Evolutionary conservation across 2,329 filamentous ascomycete species (phyloP).

Genomic region (Daldinia eschscholtzii): DNA sequence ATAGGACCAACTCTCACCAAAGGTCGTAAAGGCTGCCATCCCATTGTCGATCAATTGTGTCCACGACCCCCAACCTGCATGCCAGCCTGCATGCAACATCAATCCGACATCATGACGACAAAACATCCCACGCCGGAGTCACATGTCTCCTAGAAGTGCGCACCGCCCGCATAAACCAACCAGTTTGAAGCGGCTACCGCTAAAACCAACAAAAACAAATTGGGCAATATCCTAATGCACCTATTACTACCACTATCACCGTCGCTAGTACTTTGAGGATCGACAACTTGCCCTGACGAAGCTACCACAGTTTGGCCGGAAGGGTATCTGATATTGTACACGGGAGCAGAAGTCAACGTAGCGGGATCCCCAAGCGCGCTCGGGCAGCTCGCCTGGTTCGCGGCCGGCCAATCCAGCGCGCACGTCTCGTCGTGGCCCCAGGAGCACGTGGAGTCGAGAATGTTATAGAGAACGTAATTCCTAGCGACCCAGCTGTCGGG

Average conservation of each 20-base stretch:
- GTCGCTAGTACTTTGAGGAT: conserved; percentile 25
- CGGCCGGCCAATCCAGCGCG: conserved; percentile 60
- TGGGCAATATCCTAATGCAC: conserved; percentile 13
- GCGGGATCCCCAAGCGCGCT: conserved; percentile 57
- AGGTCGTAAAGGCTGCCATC: conserved; percentile 14
- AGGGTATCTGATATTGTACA: conserved; percentile 66
- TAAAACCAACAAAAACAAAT: conserved; percentile 20
- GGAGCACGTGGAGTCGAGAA: conserved; percentile 63
- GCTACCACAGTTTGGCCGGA: conserved; percentile 60
- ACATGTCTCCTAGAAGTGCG: conserved; percentile 19
- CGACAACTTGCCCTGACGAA: conserved; percentile 49
- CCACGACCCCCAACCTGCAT: conserved; percentile 6
- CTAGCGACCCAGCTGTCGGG: conserved; percentile 64
- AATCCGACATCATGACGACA: conserved; percentile 6
- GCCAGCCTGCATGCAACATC: neutral
- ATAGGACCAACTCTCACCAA: conserved; percentile 1
- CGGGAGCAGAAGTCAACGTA: conserved; percentile 55
- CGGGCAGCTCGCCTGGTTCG: conserved; percentile 66
- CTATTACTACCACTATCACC: conserved; percentile 16
- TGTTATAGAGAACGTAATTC: conserved; percentile 67
- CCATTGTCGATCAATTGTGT: neutral
- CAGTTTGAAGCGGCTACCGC: conserved; percentile 17
- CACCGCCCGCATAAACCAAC: conserved; percentile 6
- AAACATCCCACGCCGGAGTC: neutral
- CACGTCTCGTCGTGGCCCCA: conserved; percentile 66